Evolutionary conservation across 2,329 filamentous ascomycete species (phyloP), one percentile per base, ranked within the genome.

Genomic region (Sporothrix dimorphospora): DNA sequence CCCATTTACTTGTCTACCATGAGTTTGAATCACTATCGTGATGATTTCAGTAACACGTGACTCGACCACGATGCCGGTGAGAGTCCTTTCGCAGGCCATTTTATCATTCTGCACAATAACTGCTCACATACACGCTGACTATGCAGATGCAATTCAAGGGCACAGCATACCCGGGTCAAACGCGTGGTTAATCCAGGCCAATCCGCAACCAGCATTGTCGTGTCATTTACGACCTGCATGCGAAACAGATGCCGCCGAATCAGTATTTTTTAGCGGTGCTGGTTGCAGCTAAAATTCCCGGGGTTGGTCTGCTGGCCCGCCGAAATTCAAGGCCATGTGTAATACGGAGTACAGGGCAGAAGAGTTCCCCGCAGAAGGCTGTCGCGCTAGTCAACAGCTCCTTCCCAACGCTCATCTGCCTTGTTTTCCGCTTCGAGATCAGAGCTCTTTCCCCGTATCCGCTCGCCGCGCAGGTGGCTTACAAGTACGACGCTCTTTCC

Each of bases 351-450:
- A 38, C 51, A 55, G 30, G 55, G 16, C 24, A 63, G 12, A n/a
- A 6, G 9, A 19, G 6, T 30, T 65, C 61, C 61, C 61, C 61
- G 61, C 61, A 65, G 57, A 65, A 65, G 61, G 61, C 40, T 30
- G 61, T 21, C 63, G 63, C 63, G 63, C 63, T 66, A 66, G 61
- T 7, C 24, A 2, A 49, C 24, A 66, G 27, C 42, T 66, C 42
- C 24, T 66, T 45, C 59, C 63, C 55, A n/a, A 16, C 55, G 55
- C 55, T 59, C 24, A 30, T 21, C 21, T 65, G 38, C 59, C 61
- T 65, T 40, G 57, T 42, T 61, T 61, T 24, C 27, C n/a, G 21
- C n/a, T 24, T 24, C 30, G 30, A 34, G 30, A 34, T 34, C 30
- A 34, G 30, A 34, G 30, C 30, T 34, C 30, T 6, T 34, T 34